Conservation (phyloP, 768 basidiomycete species). For the Mrakia hoshinonis region DNA sequence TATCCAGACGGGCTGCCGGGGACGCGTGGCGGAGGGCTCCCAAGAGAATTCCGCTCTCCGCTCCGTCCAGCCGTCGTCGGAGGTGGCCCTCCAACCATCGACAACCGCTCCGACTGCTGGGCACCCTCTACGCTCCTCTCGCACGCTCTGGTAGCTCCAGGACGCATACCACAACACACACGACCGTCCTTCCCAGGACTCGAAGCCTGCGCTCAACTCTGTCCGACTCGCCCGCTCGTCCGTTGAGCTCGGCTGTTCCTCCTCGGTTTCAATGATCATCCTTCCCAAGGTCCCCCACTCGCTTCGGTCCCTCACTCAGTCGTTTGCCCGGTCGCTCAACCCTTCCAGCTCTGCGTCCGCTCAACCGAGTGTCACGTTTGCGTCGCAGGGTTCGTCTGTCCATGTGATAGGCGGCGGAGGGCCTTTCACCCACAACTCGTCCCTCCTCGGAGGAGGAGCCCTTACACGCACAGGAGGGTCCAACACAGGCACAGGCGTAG, state of each 20-base stretch:
- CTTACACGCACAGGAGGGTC: slow-evolving; percentile 19
- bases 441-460: slow-evolving; percentile 28
- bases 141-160: no score
- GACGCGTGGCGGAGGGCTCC: no score
- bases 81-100: no score
- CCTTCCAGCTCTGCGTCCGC: slow-evolving; percentile 14
- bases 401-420: slow-evolving; percentile 30
- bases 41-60: no score
- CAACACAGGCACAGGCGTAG: neutral
- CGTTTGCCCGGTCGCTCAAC: slow-evolving; percentile 24
- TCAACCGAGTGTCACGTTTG: slow-evolving; percentile 22
- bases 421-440: slow-evolving; percentile 24
- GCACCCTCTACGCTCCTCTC: no score
- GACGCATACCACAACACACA: no score
- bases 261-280: slow-evolving; percentile 20
- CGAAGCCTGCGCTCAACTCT: no score
- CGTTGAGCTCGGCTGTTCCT: no score
- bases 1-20: no score
- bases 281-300: slow-evolving; percentile 29
- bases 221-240: neutral
- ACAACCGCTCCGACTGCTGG: no score
- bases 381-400: slow-evolving; percentile 9
- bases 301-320: slow-evolving; percentile 27
- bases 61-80: no score
- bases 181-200: no score